A percentile compares a stretch with the other conserved stretches of the same genome.
These are phyloP conservation scores for Boechera retrofracta DNA, from an alignment of 345 rosid species.

Conservation along the genomic window DNA sequence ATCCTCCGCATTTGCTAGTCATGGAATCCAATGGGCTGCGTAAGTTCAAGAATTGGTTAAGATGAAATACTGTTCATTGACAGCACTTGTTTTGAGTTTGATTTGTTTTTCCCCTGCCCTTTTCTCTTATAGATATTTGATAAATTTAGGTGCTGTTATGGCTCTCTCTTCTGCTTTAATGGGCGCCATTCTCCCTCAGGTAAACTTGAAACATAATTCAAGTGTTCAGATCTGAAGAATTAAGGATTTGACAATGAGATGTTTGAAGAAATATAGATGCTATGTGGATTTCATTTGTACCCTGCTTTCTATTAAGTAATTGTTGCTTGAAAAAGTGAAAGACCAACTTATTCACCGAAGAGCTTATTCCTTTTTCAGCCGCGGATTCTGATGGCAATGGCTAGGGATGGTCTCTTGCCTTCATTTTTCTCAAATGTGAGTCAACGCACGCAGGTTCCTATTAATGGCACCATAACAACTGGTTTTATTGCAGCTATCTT, in stretches of 20 bases:
- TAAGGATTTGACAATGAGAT: background rate
- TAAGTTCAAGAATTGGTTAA: slow-evolving; percentile 51
- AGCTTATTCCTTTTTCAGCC: slow-evolving; percentile 54
- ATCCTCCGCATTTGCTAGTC: slow-evolving; percentile 89
- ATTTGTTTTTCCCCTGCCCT: background rate
- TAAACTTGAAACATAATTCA: slow-evolving; percentile 38
- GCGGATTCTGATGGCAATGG: slow-evolving; percentile 92
- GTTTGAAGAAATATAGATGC: background rate
- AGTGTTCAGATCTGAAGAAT: background rate
- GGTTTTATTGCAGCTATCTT: slow-evolving; percentile 72
- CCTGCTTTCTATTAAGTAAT: background rate
- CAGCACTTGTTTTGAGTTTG: background rate
- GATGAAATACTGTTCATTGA: background rate
- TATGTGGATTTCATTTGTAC: background rate
- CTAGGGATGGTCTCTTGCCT: slow-evolving; percentile 92
- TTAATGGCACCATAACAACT: slow-evolving; percentile 74
- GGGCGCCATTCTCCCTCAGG: slow-evolving; percentile 99
- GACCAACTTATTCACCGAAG: slow-evolving; percentile 3
- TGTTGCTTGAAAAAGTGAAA: background rate
- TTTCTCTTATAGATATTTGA: slow-evolving; percentile 60
- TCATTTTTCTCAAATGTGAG: slow-evolving; percentile 81
- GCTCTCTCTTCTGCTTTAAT: slow-evolving; percentile 90
- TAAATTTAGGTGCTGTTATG: slow-evolving; percentile 83
- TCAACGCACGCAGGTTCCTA: slow-evolving; percentile 70
- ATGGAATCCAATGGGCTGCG: slow-evolving; percentile 98